phyloP scores from a whole-genome alignment of 2,329 filamentous ascomycete genomes.

The Arthrinium phaeospermum region DNA sequence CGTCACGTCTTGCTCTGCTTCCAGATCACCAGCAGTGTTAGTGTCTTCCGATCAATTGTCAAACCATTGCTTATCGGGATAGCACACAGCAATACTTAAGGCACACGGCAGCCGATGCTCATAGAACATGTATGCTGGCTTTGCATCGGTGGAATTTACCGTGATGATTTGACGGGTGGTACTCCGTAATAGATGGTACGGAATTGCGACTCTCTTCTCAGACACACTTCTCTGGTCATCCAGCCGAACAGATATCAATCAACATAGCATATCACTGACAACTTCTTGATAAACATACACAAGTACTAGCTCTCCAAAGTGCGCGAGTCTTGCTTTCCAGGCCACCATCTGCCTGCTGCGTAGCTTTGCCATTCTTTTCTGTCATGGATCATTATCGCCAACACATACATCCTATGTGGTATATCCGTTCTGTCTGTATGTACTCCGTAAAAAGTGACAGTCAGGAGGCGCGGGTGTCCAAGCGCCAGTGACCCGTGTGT shows the following conservation, averaged over 20 bases:
- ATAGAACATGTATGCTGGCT: not conserved
- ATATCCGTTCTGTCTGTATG: not conserved
- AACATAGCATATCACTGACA: not conserved
- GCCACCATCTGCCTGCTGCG: not conserved
- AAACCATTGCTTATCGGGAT: not conserved
- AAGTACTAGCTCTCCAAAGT: not conserved
- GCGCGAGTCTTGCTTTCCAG: not conserved
- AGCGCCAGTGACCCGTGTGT: not conserved
- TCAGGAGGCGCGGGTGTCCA: conserved; percentile 1
- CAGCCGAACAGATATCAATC: not conserved
- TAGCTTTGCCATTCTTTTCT: not conserved
- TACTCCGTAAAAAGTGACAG: not conserved
- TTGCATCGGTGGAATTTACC: not conserved
- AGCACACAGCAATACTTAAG: not conserved
- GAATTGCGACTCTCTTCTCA: not conserved
- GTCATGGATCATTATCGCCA: not conserved
- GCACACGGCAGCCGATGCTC: not conserved
- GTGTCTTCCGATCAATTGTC: not conserved
- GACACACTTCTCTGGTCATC: not conserved
- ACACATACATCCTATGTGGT: not conserved
- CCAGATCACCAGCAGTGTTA: too few species aligned
- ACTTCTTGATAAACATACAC: not conserved
- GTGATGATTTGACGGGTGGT: not conserved
- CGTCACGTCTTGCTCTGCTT: too few species aligned
- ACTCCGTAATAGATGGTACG: not conserved